Conservation (phyloP, 139 green algal genomes). For the Chlamydomonas eustigma region DNA sequence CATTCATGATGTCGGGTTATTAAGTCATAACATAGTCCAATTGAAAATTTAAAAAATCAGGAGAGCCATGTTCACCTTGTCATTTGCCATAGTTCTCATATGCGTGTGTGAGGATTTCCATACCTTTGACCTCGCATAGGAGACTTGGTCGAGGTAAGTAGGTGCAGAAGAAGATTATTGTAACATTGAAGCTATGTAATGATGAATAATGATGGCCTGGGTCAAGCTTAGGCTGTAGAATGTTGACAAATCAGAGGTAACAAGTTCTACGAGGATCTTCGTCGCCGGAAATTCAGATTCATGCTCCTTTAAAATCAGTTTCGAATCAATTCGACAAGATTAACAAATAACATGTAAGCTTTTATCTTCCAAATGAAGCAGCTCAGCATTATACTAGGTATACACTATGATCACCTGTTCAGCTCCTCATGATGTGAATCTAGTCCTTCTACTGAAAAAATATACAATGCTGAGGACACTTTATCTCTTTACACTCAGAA, state of each 20-base stretch:
- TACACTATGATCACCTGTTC: no score
- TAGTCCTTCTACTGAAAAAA: no score
- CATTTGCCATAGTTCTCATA: neutral
- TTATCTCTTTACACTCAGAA: no score
- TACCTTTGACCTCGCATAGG: neutral
- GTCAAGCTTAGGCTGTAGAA: no score
- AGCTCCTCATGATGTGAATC: no score
- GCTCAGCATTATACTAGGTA: no score
- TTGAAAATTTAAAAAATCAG: neutral
- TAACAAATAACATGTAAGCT: neutral
- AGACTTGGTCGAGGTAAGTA: no score
- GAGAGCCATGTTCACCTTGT: neutral
- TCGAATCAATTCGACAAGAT: conserved; percentile 5
- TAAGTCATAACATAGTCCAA: no score
- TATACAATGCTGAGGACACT: no score
- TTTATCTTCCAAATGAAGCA: no score
- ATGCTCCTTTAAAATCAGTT: neutral
- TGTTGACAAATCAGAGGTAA: no score
- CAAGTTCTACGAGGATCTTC: no score
- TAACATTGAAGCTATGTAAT: neutral
- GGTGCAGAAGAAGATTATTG: neutral
- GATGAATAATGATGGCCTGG: neutral
- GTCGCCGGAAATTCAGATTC: neutral
- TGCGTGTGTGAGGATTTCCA: neutral
- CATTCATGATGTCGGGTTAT: neutral